Conservation (phyloP, 345 rosid species). For the Xanthoceras sorbifolium region DNA sequence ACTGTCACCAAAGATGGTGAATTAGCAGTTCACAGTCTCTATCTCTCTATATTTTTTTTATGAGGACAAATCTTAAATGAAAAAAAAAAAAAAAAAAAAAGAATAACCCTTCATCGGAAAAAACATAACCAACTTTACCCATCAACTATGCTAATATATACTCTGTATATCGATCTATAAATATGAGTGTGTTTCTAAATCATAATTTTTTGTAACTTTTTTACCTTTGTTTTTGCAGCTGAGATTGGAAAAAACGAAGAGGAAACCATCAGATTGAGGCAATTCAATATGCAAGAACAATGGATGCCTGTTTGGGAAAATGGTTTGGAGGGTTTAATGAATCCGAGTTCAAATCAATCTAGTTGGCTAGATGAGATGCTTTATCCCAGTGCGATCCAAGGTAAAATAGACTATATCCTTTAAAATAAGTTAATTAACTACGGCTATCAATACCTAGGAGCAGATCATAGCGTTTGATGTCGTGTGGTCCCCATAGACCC, state of each 20-base stretch:
- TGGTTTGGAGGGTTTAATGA: constrained; percentile 17
- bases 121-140: too few species aligned
- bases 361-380: not conserved
- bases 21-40: not conserved
- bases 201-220: not conserved
- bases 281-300: constrained; percentile 16
- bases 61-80: too few species aligned
- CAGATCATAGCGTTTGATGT: too few species aligned
- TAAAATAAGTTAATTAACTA: too few species aligned
- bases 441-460: too few species aligned
- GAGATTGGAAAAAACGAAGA: constrained; percentile 26
- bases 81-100: too few species aligned
- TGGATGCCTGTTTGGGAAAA: constrained; percentile 7
- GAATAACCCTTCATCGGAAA: too few species aligned
- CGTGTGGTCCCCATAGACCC: too few species aligned
- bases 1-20: constrained; percentile 20
- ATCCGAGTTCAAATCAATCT: constrained; percentile 3
- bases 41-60: not conserved
- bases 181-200: not conserved
- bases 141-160: too few species aligned
- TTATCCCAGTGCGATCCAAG: constrained; percentile 8
- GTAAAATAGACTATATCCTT: not conserved
- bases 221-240: constrained; percentile 16
- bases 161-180: not conserved
- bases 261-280: constrained; percentile 27